phyloP scores from a whole-genome alignment of 768 basidiomycete species.

The Cyathus striatus region DNA sequence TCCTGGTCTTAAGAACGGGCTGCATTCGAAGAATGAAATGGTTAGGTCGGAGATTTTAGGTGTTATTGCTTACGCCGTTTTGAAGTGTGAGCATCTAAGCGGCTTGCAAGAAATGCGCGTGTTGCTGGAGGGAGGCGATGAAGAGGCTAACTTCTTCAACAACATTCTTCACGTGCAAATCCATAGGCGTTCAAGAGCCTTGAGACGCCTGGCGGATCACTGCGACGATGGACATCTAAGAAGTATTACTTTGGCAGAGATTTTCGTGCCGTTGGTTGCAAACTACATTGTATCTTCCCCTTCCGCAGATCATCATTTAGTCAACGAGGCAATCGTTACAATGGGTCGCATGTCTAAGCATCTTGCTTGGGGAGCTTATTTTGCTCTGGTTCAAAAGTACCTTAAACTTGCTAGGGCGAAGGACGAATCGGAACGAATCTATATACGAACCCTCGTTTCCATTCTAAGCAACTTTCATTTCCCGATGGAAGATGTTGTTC shows the following conservation, averaged over 20 bases:
- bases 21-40: constrained; percentile 77
- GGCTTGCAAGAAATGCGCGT: constrained; percentile 75
- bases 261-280: constrained; percentile 83
- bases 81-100: constrained; percentile 51
- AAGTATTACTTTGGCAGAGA: constrained; percentile 67
- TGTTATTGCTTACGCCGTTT: constrained; percentile 73
- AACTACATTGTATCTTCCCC: constrained; percentile 67
- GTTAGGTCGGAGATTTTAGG: constrained; percentile 82
- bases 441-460: constrained; percentile 79
- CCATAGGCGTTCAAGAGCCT: constrained; percentile 82
- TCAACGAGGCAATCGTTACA: constrained; percentile 82
- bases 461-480: constrained; percentile 92
- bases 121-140: constrained; percentile 81
- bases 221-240: constrained; percentile 62
- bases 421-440: constrained; percentile 69
- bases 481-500: constrained; percentile 60
- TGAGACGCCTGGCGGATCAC: constrained; percentile 78
- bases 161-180: constrained; percentile 93
- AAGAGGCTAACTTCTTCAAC: constrained; percentile 95
- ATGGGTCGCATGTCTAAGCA: constrained; percentile 74
- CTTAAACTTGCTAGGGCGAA: constrained; percentile 64
- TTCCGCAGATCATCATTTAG: constrained; percentile 76
- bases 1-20: constrained; percentile 73
- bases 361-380: constrained; percentile 82
- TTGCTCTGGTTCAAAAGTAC: constrained; percentile 75